Evolutionary conservation across 345 rosid genomes (phyloP).

Genomic region (Cochlearia excelsa): DNA sequence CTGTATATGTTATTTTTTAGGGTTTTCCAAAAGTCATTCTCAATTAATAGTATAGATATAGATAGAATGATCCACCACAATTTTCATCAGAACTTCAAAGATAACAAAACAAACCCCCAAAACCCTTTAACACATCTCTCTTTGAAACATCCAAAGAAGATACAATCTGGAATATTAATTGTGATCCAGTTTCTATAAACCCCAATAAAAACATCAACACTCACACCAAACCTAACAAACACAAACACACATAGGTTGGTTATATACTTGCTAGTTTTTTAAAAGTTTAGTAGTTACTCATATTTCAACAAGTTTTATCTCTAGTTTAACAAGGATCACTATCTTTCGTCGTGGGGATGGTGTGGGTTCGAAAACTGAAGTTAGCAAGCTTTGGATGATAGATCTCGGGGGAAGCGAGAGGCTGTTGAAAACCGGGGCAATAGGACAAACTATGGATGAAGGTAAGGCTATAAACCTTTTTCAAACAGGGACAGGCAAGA

Average conservation of each 20-base stretch:
- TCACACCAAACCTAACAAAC: conserved; percentile 19
- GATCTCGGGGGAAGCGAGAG: conserved; percentile 99
- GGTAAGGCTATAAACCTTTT: conserved; percentile 79
- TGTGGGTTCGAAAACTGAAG: conserved; percentile 53
- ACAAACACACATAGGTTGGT: conserved; percentile 4
- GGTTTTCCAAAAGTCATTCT: no score
- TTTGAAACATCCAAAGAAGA: conserved; percentile 20
- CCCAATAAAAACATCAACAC: conserved; percentile 2
- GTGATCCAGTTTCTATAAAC: conserved; percentile 8
- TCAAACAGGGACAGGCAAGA: conserved; percentile 40
- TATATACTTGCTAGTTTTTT: no score
- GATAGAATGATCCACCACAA: no score
- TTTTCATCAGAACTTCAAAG: not conserved
- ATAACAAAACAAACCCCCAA: conserved; percentile 16
- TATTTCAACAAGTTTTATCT: conserved; percentile 42
- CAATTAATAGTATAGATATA: no score
- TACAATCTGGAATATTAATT: conserved; percentile 19
- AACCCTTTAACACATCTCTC: conserved; percentile 7
- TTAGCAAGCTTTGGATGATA: conserved; percentile 93
- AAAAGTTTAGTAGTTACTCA: conserved; percentile 40
- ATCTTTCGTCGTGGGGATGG: conserved; percentile 55
- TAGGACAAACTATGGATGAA: conserved; percentile 80
- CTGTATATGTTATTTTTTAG: no score
- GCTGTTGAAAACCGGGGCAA: conserved; percentile 74
- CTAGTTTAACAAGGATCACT: conserved; percentile 84